Evolutionary conservation across 139 green algal genomes (phyloP).

Genomic region (Chlorella ohadii): DNA sequence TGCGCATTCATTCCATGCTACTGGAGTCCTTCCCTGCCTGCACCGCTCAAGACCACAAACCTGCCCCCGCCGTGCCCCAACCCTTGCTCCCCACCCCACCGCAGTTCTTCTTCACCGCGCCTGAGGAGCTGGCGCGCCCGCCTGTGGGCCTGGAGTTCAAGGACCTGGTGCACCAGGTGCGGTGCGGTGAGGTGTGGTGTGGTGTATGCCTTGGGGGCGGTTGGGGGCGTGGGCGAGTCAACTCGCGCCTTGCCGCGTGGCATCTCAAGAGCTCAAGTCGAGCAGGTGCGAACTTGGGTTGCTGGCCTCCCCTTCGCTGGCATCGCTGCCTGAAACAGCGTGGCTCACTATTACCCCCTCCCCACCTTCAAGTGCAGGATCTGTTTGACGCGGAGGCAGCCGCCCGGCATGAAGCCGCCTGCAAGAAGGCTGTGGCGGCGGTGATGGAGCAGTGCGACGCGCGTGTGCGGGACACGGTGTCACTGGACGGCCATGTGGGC

Average conservation of each 20-base stretch:
- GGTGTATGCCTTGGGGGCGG: not conserved
- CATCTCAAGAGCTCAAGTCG: no score
- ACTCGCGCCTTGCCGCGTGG: no score
- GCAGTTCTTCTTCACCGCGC: constrained; percentile 22
- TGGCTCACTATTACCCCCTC: no score
- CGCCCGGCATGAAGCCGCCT: not conserved
- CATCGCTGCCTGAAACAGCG: no score
- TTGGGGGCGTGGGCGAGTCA: not conserved
- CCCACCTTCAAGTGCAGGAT: no score
- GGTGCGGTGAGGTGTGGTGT: not conserved
- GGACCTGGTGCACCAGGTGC: not conserved
- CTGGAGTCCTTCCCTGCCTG: no score
- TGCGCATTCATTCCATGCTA: no score
- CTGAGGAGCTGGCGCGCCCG: constrained; percentile 25
- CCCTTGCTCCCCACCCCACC: no score
- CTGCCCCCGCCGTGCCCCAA: no score
- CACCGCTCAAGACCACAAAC: no score
- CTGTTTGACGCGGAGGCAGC: not conserved
- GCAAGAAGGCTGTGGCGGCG: not conserved
- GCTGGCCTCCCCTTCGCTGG: no score
- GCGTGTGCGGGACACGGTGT: not conserved
- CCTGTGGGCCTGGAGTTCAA: constrained; percentile 25
- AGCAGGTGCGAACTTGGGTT: no score
- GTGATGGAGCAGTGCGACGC: not conserved
- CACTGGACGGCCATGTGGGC: constrained; percentile 10